A percentile compares a stretch with the other conserved stretches of the same genome.
These are phyloP conservation scores for Cylindrodendrum hubeiense DNA, from an alignment of 2,329 filamentous ascomycete species.

Conservation along the genomic window DNA sequence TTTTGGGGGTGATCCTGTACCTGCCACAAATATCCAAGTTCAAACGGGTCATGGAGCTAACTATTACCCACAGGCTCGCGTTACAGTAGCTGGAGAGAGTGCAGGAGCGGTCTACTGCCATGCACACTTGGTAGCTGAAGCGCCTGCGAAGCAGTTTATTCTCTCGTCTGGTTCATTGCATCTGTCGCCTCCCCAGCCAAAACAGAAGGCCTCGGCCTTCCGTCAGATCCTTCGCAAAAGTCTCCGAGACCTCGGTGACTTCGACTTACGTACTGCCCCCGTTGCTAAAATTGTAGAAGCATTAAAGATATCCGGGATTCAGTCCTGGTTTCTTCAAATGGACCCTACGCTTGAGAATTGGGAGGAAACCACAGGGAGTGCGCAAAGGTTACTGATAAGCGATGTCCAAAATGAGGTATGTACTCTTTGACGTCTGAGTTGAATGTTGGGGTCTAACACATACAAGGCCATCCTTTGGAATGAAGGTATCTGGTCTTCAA, in stretches of 20 bases:
- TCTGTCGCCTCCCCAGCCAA: slow-evolving; percentile 56
- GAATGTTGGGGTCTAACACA: neutral
- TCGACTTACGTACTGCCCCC: slow-evolving; percentile 7
- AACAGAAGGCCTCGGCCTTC: slow-evolving; percentile 1
- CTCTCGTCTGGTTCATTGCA: slow-evolving; percentile 57
- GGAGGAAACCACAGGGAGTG: slow-evolving; percentile 48
- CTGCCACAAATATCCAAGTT: neutral
- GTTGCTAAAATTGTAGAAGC: slow-evolving; percentile 47
- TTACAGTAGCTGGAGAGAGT: slow-evolving; percentile 59
- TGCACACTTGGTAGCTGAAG: slow-evolving; percentile 54
- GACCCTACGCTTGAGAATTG: slow-evolving; percentile 52
- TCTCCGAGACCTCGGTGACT: slow-evolving; percentile 1
- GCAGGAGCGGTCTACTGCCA: slow-evolving; percentile 60
- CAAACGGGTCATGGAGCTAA: neutral
- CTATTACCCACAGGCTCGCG: slow-evolving; percentile 45
- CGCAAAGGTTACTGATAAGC: slow-evolving; percentile 54
- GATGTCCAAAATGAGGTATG: slow-evolving; percentile 57
- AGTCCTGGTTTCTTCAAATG: slow-evolving; percentile 57
- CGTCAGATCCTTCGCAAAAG: slow-evolving; percentile 3
- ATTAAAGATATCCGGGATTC: slow-evolving; percentile 51
- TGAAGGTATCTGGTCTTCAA: slow-evolving; percentile 54
- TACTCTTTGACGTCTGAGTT: neutral
- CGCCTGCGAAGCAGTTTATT: slow-evolving; percentile 51
- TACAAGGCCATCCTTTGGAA: slow-evolving; percentile 58
- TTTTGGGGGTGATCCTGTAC: slow-evolving; percentile 47